These are phyloP conservation scores for Leccinum subgranulosum DNA, from an alignment of 768 basidiomycete genomes.

Conservation along the genomic window DNA sequence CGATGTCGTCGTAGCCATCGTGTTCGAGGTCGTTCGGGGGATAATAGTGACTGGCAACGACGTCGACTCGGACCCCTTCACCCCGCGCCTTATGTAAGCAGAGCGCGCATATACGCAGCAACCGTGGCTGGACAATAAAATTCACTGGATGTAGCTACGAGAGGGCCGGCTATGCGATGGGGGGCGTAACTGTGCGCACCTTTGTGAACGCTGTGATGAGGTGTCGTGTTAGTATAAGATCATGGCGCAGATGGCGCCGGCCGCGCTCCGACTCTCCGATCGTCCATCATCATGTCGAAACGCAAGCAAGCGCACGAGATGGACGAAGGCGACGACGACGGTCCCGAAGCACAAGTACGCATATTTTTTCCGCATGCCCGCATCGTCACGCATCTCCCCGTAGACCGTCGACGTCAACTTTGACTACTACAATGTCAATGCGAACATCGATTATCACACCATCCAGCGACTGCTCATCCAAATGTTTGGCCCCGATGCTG, in stretches of 20 bases:
- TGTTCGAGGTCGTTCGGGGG: slow-evolving; percentile 6
- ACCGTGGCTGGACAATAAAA: not conserved
- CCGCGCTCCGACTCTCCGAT: not conserved
- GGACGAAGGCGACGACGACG: slow-evolving; percentile 31
- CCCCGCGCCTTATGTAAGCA: slow-evolving; percentile 17
- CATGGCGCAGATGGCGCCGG: not conserved
- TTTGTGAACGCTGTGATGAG: no score
- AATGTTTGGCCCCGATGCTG: slow-evolving; percentile 71
- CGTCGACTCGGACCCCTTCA: slow-evolving; percentile 1
- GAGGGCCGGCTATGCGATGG: no score
- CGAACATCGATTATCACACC: slow-evolving; percentile 80
- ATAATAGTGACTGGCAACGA: not conserved
- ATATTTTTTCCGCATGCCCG: not conserved
- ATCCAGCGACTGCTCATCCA: slow-evolving; percentile 71
- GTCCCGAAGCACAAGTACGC: slow-evolving; percentile 40
- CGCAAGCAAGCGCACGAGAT: slow-evolving; percentile 42
- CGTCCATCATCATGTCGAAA: slow-evolving; percentile 42
- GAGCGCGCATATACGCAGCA: not conserved
- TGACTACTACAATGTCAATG: slow-evolving; percentile 89
- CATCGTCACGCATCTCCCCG: not conserved
- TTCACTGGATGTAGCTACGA: no score
- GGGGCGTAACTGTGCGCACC: no score
- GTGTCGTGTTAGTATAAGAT: no score
- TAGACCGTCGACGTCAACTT: slow-evolving; percentile 44
- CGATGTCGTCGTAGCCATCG: slow-evolving; percentile 23